Conservation (phyloP, 805 yeast species). For the Suhomyces sp. region DNA sequence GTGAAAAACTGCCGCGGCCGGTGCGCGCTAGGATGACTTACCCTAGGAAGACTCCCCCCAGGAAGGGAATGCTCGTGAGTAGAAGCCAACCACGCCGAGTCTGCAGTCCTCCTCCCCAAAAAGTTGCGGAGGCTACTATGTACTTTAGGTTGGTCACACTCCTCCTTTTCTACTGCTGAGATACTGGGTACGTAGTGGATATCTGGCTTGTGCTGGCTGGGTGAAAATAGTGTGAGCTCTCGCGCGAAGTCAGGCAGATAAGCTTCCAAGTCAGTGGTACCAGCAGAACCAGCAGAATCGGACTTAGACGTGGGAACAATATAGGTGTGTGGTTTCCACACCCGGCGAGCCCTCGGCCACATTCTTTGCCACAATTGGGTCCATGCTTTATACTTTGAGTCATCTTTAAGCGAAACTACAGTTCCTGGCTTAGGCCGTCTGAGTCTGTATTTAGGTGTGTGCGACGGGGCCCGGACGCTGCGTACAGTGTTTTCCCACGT, state of each 20-base stretch:
- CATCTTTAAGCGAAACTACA: background rate
- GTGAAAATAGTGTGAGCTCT: conserved; percentile 25
- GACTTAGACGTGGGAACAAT: too few relatives aligned
- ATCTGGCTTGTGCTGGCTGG: conserved; percentile 23
- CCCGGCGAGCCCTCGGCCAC: background rate
- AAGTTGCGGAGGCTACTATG: background rate
- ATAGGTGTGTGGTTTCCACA: too few relatives aligned
- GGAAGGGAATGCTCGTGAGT: too few relatives aligned
- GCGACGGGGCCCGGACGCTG: background rate
- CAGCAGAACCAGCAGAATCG: too few relatives aligned
- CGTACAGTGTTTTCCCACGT: background rate
- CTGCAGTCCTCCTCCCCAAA: background rate
- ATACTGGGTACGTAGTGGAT: conserved; percentile 22
- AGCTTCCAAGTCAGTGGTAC: background rate
- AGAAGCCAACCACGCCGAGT: background rate
- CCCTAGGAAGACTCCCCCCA: too few relatives aligned
- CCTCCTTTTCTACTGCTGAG: conserved; percentile 6
- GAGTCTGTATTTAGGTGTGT: background rate
- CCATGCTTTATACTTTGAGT: background rate
- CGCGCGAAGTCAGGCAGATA: background rate
- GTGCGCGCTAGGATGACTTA: too few relatives aligned
- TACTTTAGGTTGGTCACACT: background rate
- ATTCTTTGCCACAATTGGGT: background rate
- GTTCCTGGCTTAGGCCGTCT: background rate
- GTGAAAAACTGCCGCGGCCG: background rate